phyloP scores from a whole-genome alignment of 2,329 filamentous ascomycete genomes.

The Colletotrichum euphorbiae region DNA sequence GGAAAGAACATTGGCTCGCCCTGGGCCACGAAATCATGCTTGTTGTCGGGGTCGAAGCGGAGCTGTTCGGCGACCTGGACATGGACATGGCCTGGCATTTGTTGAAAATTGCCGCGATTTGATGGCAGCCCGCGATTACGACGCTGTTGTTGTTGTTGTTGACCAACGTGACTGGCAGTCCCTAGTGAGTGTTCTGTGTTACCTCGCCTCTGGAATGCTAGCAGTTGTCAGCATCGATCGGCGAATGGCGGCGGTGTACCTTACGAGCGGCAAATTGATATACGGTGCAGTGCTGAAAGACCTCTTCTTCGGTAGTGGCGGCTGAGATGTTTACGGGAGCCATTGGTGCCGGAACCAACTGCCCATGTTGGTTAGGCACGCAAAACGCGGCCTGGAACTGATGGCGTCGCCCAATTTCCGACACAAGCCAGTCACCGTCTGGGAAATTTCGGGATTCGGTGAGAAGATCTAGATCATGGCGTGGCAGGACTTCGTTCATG shows the following conservation, averaged over 20 bases:
- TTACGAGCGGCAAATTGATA: conserved; percentile 32
- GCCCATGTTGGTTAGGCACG: conserved; percentile 27
- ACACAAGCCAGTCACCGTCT: conserved; percentile 28
- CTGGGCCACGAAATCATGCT: background rate
- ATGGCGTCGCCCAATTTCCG: conserved; percentile 23
- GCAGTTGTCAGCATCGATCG: background rate
- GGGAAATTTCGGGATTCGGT: conserved; percentile 16
- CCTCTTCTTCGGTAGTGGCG: conserved; percentile 31
- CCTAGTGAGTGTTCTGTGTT: background rate
- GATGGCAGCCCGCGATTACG: background rate
- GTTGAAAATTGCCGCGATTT: background rate
- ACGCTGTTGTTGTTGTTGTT: conserved; percentile 13
- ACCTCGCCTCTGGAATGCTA: conserved; percentile 32
- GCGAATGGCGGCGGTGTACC: background rate
- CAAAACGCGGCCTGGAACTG: conserved; percentile 35
- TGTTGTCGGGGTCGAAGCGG: background rate
- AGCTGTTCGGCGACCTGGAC: background rate
- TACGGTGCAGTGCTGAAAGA: conserved; percentile 36
- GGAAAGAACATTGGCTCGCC: conserved; percentile 4
- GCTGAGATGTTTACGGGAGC: conserved; percentile 32
- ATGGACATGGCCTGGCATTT: conserved; percentile 1
- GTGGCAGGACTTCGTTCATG: conserved; percentile 33
- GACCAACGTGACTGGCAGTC: background rate
- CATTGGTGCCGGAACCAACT: conserved; percentile 29
- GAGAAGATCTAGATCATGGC: conserved; percentile 25